Evolutionary conservation across 176 grass and related monocot genomes (phyloP).

Genomic region (Pontederia paniculata): DNA sequence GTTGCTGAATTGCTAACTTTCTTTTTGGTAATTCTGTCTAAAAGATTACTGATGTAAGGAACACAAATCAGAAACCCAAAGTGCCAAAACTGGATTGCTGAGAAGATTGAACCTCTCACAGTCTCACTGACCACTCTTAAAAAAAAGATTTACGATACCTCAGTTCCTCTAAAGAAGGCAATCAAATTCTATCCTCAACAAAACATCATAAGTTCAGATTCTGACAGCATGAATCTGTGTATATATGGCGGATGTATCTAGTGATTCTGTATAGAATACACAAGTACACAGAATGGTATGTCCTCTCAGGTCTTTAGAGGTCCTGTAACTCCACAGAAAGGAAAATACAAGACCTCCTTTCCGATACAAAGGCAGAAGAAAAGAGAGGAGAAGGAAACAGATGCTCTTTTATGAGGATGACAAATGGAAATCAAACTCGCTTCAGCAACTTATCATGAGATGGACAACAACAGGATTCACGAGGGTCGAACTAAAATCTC

Average conservation of each 20-base stretch:
- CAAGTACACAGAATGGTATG: too few relatives aligned
- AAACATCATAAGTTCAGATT: too few relatives aligned
- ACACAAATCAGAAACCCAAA: neutral
- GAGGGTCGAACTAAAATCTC: neutral
- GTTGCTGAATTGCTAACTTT: constrained; percentile 4
- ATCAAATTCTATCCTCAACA: too few relatives aligned
- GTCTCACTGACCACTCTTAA: too few relatives aligned
- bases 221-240: too few relatives aligned
- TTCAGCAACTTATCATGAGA: too few relatives aligned
- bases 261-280: too few relatives aligned
- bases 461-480: neutral
- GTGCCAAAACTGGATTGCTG: neutral
- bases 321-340: too few relatives aligned
- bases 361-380: neutral
- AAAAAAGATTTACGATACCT: too few relatives aligned
- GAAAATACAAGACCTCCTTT: neutral
- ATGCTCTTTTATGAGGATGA: neutral
- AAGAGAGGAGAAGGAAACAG: neutral
- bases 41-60: neutral
- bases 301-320: neutral
- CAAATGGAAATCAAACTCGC: neutral
- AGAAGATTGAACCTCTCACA: too few relatives aligned
- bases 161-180: too few relatives aligned
- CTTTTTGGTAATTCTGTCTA: neutral
- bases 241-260: too few relatives aligned